phyloP scores from a whole-genome alignment of 805 yeast species.

The Kluyveromyces siamensis region DNA sequence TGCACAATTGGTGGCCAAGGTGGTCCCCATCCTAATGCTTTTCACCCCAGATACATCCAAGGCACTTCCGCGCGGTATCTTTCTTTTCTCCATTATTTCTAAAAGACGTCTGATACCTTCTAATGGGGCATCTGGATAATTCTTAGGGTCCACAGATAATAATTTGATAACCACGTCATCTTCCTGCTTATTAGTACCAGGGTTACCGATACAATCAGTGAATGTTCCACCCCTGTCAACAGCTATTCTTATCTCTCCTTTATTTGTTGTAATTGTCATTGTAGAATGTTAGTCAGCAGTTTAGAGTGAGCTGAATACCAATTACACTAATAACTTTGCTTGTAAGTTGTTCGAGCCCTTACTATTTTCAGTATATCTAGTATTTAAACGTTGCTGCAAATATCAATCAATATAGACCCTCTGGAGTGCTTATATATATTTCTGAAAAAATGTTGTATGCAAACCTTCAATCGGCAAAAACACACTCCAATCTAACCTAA shows the following conservation, averaged over 20 bases:
- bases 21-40: slow-evolving; percentile 82
- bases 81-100: slow-evolving; percentile 44
- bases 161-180: slow-evolving; percentile 67
- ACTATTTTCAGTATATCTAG: too few relatives aligned
- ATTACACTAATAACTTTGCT: too few relatives aligned
- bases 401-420: too few relatives aligned
- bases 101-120: slow-evolving; percentile 81
- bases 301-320: too few relatives aligned
- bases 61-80: slow-evolving; percentile 50
- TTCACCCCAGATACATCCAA: slow-evolving; percentile 57
- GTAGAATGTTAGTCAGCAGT: not conserved
- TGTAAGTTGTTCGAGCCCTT: too few relatives aligned
- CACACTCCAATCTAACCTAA: too few relatives aligned
- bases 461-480: too few relatives aligned
- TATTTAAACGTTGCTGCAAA: too few relatives aligned
- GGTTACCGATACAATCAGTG: slow-evolving; percentile 60
- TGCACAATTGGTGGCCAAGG: slow-evolving; percentile 92
- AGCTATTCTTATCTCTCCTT: slow-evolving; percentile 31
- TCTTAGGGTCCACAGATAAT: slow-evolving; percentile 79
- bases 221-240: slow-evolving; percentile 82
- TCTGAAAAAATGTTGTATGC: too few relatives aligned
- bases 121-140: slow-evolving; percentile 83
- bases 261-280: not conserved
- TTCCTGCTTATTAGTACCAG: slow-evolving; percentile 37
- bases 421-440: too few relatives aligned